Evolutionary conservation across 73 alveolate species (phyloP), one percentile per base, ranked within the genome.

Genomic region (Loxodes magnus): DNA sequence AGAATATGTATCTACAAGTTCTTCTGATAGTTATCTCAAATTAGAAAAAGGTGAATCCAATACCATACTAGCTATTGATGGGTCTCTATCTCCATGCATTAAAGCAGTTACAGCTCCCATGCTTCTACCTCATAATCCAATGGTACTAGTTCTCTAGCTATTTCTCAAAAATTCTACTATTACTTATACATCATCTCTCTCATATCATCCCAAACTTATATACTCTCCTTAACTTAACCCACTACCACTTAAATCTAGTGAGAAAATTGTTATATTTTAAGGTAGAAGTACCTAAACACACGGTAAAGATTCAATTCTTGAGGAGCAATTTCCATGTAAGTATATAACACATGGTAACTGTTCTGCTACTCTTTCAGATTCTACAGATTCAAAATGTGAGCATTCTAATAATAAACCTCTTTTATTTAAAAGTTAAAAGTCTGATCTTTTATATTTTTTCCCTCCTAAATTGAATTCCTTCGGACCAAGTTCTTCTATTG

Each of bases 101-200:
- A 80, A 59, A 3, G 94, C 96, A 3, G 96, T 84, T 0, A 84
- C 96, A 3, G 96, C 92, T 19, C 96, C 96, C 96, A 84, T 84
- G 12, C 88, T 65, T 56, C 96, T 73, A 7, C 96, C 96, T 93
- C 96, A 84, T 33, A 84, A 36, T 15, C 93, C 96, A 3, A 84
- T 84, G 17, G 74, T 56, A 33, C 81, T 56, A 2, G 72, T 82
- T 29, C 71, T 81, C 3, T 82, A 84, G 24, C 75, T 21, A 22
- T 51, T 51, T 36, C 94, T 77, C 20, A 90, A 49, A 61, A 77
- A 79, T 33, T 90, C 92, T 15, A 90, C 94, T 77, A 90, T 86
- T 0, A 68, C 59, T 17, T 60, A 79, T 30, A 90, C 83, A 64
- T 90, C 98, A 22, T 90, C 98, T 51, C 96, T 59, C 43, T 90